Conservation (phyloP, 129 eudicot genomes). For the Gnaphalium uliginosum region DNA sequence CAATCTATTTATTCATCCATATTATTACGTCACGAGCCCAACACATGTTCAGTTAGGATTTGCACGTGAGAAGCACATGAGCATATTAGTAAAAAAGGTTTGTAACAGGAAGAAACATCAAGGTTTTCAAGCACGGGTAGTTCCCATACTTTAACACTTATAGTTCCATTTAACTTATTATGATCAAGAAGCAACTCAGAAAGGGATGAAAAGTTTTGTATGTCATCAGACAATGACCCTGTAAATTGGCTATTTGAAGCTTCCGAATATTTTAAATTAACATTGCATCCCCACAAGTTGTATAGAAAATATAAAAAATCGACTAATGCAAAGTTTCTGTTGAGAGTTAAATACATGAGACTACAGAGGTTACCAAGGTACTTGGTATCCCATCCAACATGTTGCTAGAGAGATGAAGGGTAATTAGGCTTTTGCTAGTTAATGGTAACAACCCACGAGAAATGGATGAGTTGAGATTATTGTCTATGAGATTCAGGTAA, state of each 20-base stretch:
- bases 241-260: background rate
- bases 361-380: conserved; percentile 1
- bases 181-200: fast-evolving
- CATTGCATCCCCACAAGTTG: background rate
- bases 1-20: too few relatives aligned
- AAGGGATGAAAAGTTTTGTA: conserved; percentile 9
- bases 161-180: conserved; percentile 1
- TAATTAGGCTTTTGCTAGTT: background rate
- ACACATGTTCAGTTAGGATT: too few relatives aligned
- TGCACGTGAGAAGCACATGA: too few relatives aligned
- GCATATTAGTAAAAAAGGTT: too few relatives aligned
- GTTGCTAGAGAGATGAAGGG: background rate
- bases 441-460: conserved; percentile 10
- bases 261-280: background rate
- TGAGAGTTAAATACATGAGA: background rate
- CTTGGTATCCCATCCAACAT: background rate
- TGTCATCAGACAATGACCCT: background rate
- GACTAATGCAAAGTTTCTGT: background rate
- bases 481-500: background rate
- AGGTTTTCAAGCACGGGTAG: background rate
- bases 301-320: background rate
- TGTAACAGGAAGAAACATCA: background rate
- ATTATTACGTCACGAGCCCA: too few relatives aligned
- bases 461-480: conserved; percentile 22
- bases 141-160: conserved; percentile 11